Evolutionary conservation across 305 asterid species (phyloP).

Genomic region (Withania somnifera): DNA sequence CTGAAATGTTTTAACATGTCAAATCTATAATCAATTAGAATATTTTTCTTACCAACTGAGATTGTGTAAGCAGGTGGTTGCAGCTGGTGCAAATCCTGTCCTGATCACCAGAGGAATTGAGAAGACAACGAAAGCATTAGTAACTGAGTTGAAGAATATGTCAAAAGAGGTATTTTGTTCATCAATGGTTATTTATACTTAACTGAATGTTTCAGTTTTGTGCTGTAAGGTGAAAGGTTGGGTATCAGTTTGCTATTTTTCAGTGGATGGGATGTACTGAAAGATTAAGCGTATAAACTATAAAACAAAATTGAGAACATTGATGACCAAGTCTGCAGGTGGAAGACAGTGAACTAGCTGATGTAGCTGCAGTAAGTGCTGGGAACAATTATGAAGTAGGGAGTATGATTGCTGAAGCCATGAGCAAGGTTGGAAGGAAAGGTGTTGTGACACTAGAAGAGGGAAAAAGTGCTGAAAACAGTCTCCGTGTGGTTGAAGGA

Average conservation of each 20-base stretch:
- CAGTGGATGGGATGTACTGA: not conserved
- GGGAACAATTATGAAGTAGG: slow-evolving; percentile 27
- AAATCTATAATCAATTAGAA: not conserved
- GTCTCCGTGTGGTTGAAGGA: slow-evolving; percentile 36
- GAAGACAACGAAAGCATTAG: slow-evolving; percentile 84
- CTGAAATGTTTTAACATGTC: not conserved
- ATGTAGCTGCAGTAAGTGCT: slow-evolving; percentile 92
- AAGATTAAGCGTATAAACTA: not conserved
- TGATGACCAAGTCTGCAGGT: slow-evolving; percentile 30
- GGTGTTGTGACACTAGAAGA: slow-evolving; percentile 45
- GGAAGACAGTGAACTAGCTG: slow-evolving; percentile 86
- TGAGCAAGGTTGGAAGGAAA: slow-evolving; percentile 40
- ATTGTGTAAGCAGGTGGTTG: slow-evolving; percentile 57
- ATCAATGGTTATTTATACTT: not conserved
- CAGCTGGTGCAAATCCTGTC: slow-evolving; percentile 97
- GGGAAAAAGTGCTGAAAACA: slow-evolving; percentile 42
- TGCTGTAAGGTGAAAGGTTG: not conserved
- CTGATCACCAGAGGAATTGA: slow-evolving; percentile 91
- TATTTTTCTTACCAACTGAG: not conserved
- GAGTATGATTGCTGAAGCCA: slow-evolving; percentile 44
- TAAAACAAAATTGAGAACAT: not conserved
- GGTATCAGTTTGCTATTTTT: not conserved
- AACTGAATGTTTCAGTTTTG: not conserved
- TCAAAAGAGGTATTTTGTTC: slow-evolving; percentile 64
- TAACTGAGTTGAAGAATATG: slow-evolving; percentile 63